These are phyloP conservation scores for Acacia melanoxylon DNA, from an alignment of 306 rosid genomes.

Conservation along the genomic window DNA sequence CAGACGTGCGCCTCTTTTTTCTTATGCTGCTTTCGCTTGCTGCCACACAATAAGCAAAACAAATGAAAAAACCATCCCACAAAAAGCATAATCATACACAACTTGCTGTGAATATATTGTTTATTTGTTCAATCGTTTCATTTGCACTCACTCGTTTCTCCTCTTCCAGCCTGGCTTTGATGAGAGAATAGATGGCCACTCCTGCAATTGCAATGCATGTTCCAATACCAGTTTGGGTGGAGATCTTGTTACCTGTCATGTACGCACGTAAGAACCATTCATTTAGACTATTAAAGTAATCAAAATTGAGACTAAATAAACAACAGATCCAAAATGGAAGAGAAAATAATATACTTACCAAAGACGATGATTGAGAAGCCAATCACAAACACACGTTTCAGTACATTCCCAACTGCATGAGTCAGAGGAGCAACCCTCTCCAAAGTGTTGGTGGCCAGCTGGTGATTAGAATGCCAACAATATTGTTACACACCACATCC, in stretches of 20 bases:
- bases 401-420: slow-evolving; percentile 94
- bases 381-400: slow-evolving; percentile 96
- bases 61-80: not conserved
- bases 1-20: slow-evolving; percentile 31
- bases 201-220: slow-evolving; percentile 91
- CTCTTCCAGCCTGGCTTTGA: slow-evolving; percentile 91
- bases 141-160: slow-evolving; percentile 83
- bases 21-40: slow-evolving; percentile 84
- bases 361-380: slow-evolving; percentile 81
- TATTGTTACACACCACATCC: not conserved
- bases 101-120: not conserved
- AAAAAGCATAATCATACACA: not conserved
- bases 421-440: slow-evolving; percentile 99
- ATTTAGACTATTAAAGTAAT: not conserved
- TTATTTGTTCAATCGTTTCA: not conserved
- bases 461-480: slow-evolving; percentile 19
- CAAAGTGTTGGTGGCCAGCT: slow-evolving; percentile 94
- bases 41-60: slow-evolving; percentile 27
- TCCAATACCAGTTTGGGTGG: slow-evolving; percentile 94
- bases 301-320: not conserved
- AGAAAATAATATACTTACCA: slow-evolving; percentile 46
- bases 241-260: slow-evolving; percentile 80
- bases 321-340: slow-evolving; percentile 1
- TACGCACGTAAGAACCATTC: not conserved
- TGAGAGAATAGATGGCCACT: slow-evolving; percentile 76